phyloP scores from a whole-genome alignment of 2,329 filamentous ascomycete genomes.

The Talaromyces sp. region DNA sequence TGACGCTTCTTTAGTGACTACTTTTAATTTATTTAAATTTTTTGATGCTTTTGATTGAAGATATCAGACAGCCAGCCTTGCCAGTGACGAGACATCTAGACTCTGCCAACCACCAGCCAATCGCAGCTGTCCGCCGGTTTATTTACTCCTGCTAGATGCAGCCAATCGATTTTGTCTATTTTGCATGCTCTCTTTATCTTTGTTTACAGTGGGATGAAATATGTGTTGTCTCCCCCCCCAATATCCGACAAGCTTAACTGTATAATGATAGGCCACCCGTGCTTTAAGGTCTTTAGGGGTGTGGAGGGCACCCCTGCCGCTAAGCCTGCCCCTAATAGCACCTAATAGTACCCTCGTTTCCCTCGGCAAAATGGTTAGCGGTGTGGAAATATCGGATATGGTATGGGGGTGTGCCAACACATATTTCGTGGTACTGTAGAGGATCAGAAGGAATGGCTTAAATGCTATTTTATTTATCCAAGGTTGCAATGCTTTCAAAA shows the following conservation, averaged over 20 bases:
- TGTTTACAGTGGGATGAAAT: neutral
- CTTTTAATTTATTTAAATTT: neutral
- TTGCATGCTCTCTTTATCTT: neutral
- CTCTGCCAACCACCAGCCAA: neutral
- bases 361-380: too few relatives aligned
- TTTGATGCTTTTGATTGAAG: neutral
- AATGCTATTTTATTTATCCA: neutral
- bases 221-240: too few relatives aligned
- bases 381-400: too few relatives aligned
- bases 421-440: too few relatives aligned
- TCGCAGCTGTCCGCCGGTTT: neutral
- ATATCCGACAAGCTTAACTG: too few relatives aligned
- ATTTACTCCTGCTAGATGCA: neutral
- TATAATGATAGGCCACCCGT: too few relatives aligned
- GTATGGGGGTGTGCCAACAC: too few relatives aligned
- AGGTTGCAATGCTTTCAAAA: neutral
- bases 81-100: neutral
- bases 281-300: too few relatives aligned
- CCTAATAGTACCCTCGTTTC: too few relatives aligned
- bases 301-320: too few relatives aligned
- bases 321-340: too few relatives aligned
- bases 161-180: neutral
- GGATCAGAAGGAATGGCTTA: neutral
- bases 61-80: neutral
- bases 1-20: neutral